These are phyloP conservation scores for Apiotrichum siamense DNA, from an alignment of 1,284 basidiomycete species.

Conservation along the genomic window DNA sequence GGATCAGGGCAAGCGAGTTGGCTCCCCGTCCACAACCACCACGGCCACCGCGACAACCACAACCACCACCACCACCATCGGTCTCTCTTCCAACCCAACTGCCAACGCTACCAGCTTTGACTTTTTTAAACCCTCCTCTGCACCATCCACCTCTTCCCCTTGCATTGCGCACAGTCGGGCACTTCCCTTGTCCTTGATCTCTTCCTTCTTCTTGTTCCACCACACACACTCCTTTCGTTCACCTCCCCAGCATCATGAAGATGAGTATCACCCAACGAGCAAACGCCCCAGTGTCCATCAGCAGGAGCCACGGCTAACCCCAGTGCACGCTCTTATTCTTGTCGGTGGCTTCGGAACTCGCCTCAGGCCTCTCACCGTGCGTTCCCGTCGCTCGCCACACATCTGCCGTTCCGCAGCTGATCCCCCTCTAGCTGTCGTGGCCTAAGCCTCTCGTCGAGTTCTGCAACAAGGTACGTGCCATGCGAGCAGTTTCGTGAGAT, in stretches of 20 bases:
- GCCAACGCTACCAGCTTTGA: too few species aligned
- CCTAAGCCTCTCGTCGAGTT: conserved; percentile 55
- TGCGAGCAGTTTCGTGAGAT: not conserved
- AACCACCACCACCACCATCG: too few species aligned
- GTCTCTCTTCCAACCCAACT: too few species aligned
- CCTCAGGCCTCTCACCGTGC: conserved; percentile 52
- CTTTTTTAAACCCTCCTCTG: too few species aligned
- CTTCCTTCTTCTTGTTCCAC: not conserved
- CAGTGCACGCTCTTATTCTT: conserved; percentile 48
- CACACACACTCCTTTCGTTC: not conserved
- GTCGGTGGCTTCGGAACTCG: conserved; percentile 53
- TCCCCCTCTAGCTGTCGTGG: conserved; percentile 36
- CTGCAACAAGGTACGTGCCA: conserved; percentile 49
- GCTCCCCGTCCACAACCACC: too few species aligned
- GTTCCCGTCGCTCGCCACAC: too few species aligned
- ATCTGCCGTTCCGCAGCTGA: conserved; percentile 6
- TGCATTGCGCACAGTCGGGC: too few species aligned
- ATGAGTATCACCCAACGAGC: conserved; percentile 23
- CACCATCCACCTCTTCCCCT: too few species aligned
- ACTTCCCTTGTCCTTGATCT: not conserved
- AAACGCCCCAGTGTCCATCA: not conserved
- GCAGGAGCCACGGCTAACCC: conserved; percentile 10
- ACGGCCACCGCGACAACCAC: too few species aligned
- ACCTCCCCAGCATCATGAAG: conserved; percentile 34
- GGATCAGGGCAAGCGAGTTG: too few species aligned